Evolutionary conservation across 371 early-diverging fungal genomes (phyloP), one percentile per base, ranked within the genome.

Genomic region (Mucor ambiguus): DNA sequence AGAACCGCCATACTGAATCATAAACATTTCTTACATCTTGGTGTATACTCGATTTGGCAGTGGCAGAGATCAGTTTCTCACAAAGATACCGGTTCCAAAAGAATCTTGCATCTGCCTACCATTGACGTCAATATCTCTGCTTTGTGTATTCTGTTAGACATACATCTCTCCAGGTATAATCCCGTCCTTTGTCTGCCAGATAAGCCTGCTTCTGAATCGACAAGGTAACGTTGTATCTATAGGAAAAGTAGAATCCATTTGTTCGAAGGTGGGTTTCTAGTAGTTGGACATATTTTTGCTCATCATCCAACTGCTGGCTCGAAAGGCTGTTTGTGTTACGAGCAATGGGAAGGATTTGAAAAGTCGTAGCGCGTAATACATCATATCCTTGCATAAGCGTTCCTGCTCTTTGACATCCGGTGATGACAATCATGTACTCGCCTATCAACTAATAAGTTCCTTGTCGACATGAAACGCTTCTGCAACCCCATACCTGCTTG

Each of bases 41-140:
- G 20, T 41, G 49, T 54, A 58, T 58, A 29, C 46, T 59, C 38
- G 58, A 59, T 30, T 58, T 32, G 22, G 29, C 10, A 11, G 68
- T 65, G 2, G 72, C 68, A 24, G 79, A 77, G 20, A 92, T 88
- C 43, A 93, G 67, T 44, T 90, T 86, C 58, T 83, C 77, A 26
- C 81, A 76, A 26, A 96, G 73, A 54, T 84, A 85, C 35, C 79
- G 79, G 77, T 97, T 98, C 95, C 93, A 98, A 72, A 92, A 95
- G 75, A 96, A 98, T 37, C 95, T 85, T 38, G 86, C 84, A 71
- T 96, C 94, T 4, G 93, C 90, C 86, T 90, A 71, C 7, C 35
- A 22, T 20, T 7, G 3, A 28, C 1, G n/a, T 56, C 10, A n/a
- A 4, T 56, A 32, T 14, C 12, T 14, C 14, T 14, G 3, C 16